A percentile compares a stretch with the other conserved stretches of the same genome.
phyloP scores from a whole-genome alignment of 805 yeast species.

The Metschnikowia reukaufii region DNA sequence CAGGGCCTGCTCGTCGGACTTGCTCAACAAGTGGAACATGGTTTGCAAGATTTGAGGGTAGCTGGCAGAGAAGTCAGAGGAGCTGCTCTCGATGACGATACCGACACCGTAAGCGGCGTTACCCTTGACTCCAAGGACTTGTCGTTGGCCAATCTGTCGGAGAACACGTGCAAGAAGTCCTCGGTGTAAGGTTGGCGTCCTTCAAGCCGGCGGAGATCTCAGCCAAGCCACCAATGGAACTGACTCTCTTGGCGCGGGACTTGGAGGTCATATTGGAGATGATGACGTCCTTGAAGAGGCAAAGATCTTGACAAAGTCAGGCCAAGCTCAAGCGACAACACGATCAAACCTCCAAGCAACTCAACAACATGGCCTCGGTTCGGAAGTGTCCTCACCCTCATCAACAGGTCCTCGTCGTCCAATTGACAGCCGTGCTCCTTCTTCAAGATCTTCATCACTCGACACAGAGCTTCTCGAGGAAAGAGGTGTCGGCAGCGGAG shows the following conservation, averaged over 20 bases:
- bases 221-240: constrained; percentile 86
- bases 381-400: constrained; percentile 50
- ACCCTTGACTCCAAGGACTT: constrained; percentile 87
- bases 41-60: constrained; percentile 74
- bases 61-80: constrained; percentile 58
- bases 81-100: constrained; percentile 54
- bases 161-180: constrained; percentile 69
- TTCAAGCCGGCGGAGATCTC: constrained; percentile 81
- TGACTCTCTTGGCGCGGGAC: constrained; percentile 71
- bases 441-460: constrained; percentile 68
- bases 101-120: constrained; percentile 97
- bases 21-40: constrained; percentile 75
- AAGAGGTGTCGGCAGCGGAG: constrained; percentile 49
- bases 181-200: constrained; percentile 58
- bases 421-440: constrained; percentile 84
- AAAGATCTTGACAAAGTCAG: constrained; percentile 74
- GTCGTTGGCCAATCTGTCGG: constrained; percentile 67
- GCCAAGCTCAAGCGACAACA: constrained; percentile 74
- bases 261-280: constrained; percentile 57
- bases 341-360: constrained; percentile 82
- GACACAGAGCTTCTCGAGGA: constrained; percentile 65
- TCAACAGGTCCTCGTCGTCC: constrained; percentile 65
- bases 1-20: constrained; percentile 47
- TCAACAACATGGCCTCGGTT: constrained; percentile 70
- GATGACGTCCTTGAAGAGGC: constrained; percentile 64